A percentile compares a stretch with the other conserved stretches of the same genome.
Evolutionary conservation across 139 green algal species (phyloP).

Genomic region (Tetratostichococcus sp.): DNA sequence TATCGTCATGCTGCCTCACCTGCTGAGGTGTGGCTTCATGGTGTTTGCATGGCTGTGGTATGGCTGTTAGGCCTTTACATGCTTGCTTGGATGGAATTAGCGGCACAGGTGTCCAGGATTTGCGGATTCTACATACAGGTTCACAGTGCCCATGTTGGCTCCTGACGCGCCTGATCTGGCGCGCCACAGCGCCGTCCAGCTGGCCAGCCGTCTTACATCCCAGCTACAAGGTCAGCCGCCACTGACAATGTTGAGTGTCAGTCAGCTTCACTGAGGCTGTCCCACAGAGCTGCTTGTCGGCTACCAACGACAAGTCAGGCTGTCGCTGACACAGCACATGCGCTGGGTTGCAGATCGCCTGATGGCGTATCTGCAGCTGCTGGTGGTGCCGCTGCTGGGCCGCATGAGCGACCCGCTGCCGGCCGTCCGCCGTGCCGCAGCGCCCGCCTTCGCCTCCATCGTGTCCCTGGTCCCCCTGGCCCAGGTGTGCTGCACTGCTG

Average conservation of each 20-base stretch:
- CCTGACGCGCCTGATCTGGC: conserved; percentile 12
- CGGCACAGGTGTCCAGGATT: background rate
- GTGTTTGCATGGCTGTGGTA: background rate
- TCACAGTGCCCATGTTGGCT: conserved; percentile 23
- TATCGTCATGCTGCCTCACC: conserved; percentile 41
- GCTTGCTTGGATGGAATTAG: no score
- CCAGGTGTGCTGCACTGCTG: conserved; percentile 19
- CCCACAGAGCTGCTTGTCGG: no score
- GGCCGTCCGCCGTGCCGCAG: conserved; percentile 50
- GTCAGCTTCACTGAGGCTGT: no score
- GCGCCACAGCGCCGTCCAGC: conserved; percentile 30
- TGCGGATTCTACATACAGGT: background rate
- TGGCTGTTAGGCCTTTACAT: no score
- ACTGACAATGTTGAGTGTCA: no score
- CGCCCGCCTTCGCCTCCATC: conserved; percentile 73
- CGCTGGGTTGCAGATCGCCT: conserved; percentile 27
- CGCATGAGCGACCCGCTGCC: conserved; percentile 77
- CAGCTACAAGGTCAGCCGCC: background rate
- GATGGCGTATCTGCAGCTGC: conserved; percentile 67
- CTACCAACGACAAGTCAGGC: no score
- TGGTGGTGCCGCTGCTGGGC: conserved; percentile 85
- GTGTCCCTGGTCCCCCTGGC: conserved; percentile 86
- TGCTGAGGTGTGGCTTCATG: conserved; percentile 33
- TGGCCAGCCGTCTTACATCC: conserved; percentile 14
- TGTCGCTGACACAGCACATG: no score